Evolutionary conservation across 169 alveolate species (phyloP), one percentile per base, ranked within the genome.

Genomic region (Plasmodium malariae): DNA sequence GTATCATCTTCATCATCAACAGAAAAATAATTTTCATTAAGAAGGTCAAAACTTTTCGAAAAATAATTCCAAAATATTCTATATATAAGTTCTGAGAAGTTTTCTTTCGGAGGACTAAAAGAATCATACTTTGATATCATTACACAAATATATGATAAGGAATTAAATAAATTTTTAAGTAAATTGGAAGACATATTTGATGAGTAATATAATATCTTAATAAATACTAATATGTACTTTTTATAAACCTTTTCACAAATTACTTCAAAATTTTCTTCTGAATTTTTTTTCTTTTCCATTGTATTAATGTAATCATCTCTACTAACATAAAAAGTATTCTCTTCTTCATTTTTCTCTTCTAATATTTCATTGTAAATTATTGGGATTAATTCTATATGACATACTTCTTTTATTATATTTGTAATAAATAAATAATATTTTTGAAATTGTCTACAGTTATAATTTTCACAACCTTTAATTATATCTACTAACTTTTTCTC

Each of bases 1-100:
- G 49, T 51, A 17, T 57, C 73, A 37, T 76, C 69, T 9, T 48
- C 78, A 12, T 63, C 67, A 62, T 78, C 36, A 28, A 17, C 36
- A 24, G 34, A 45, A 74, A 74, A 6, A 43, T 28, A 78, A 43
- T 28, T 78, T 63, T 78, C 89, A 63, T 78, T 65, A 28, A 24
- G 36, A 11, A 78, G 40, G 24, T 62, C 32, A 78, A 78, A 78
- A 78, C 55, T 78, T 78, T 63, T 45, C 7, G 89, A 78, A n/a
- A 62, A 78, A 78, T 78, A 78, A 40, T 78, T 62, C 89, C 89
- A 78, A 63, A 78, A 78, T 62, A 78, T 78, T 78, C 89, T 78
- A 78, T 78, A 78, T 17, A 78, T 78, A 34, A 78, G 68, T 37
- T 78, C 89, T 7, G 89, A 65, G 30, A 78, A 43, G 0, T 62